Evolutionary conservation across 2,329 filamentous ascomycete genomes (phyloP).

Genomic region (Aspergillus thermomutatus): DNA sequence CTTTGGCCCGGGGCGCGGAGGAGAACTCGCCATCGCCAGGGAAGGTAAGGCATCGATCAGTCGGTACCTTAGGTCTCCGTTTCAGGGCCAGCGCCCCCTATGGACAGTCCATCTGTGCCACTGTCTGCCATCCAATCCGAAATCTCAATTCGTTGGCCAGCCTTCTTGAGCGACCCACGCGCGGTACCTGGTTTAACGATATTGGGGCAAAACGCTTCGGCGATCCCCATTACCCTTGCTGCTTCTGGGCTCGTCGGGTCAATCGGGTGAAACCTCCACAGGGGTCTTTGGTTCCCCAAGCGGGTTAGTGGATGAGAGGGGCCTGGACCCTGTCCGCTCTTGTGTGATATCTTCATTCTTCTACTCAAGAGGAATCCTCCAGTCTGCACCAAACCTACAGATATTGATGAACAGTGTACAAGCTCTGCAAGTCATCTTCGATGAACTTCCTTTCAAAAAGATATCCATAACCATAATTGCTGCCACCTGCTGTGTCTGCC

Average conservation of each 20-base stretch:
- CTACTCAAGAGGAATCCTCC: background rate
- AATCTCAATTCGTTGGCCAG: background rate
- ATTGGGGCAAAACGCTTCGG: constrained; percentile 2
- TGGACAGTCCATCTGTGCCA: background rate
- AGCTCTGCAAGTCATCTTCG: too few species aligned
- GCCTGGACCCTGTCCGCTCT: background rate
- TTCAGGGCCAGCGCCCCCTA: background rate
- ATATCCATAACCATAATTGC: too few species aligned
- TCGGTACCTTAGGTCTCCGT: background rate
- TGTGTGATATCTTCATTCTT: too few species aligned
- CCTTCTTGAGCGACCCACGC: background rate
- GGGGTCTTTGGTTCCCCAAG: background rate
- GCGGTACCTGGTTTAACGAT: constrained; percentile 3
- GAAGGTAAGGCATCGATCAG: background rate
- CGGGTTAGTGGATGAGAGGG: background rate
- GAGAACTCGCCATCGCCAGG: too few species aligned
- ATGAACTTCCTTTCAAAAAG: too few species aligned
- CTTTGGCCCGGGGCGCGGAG: too few species aligned
- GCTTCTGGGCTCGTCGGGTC: constrained; percentile 6
- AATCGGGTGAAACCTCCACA: constrained; percentile 10
- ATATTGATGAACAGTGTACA: too few species aligned
- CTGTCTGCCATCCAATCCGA: background rate
- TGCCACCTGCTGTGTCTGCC: too few species aligned
- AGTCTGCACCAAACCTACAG: too few species aligned
- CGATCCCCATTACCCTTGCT: constrained; percentile 12